These are phyloP conservation scores for Gymnopilus dilepis DNA, from an alignment of 768 basidiomycete genomes.

Conservation along the genomic window DNA sequence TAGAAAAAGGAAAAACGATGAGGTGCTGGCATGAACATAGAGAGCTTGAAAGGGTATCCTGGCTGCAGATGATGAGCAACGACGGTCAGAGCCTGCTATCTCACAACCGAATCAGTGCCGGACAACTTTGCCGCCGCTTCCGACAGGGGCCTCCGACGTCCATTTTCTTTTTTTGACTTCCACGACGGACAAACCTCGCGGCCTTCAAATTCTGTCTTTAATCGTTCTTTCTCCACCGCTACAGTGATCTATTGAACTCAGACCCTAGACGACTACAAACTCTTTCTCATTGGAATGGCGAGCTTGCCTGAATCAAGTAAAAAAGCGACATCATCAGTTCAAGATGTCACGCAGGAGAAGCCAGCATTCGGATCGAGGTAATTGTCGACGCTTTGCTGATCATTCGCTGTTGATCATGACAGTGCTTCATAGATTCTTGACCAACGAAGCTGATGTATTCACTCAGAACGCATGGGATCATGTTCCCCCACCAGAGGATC, in stretches of 20 bases:
- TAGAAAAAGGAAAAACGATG: not conserved
- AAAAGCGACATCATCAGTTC: conserved; percentile 68
- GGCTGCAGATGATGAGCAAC: conserved; percentile 11
- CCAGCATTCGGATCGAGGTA: conserved; percentile 79
- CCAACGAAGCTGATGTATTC: conserved; percentile 77
- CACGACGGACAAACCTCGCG: not conserved
- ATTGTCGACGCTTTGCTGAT: conserved; percentile 14
- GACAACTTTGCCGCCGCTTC: conserved; percentile 10
- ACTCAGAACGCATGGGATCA: conserved; percentile 92
- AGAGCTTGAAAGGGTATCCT: not conserved
- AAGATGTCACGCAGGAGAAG: conserved; percentile 55
- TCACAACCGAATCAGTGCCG: conserved; percentile 17
- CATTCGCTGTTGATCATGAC: not conserved
- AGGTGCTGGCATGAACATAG: conserved; percentile 5
- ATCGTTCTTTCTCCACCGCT: not conserved
- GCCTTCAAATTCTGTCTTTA: not conserved
- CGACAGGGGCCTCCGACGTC: not conserved
- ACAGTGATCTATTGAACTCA: not conserved
- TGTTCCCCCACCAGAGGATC: conserved; percentile 83
- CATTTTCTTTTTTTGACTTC: conserved; percentile 1
- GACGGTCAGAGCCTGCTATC: conserved; percentile 12
- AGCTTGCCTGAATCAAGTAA: conserved; percentile 22
- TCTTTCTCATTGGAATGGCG: not conserved
- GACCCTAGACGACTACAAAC: no score
- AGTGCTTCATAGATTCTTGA: conserved; percentile 60